Evolutionary conservation across 78 protist species (phyloP), one percentile per base, ranked within the genome.

Genomic region (Bigelowiella natans): DNA sequence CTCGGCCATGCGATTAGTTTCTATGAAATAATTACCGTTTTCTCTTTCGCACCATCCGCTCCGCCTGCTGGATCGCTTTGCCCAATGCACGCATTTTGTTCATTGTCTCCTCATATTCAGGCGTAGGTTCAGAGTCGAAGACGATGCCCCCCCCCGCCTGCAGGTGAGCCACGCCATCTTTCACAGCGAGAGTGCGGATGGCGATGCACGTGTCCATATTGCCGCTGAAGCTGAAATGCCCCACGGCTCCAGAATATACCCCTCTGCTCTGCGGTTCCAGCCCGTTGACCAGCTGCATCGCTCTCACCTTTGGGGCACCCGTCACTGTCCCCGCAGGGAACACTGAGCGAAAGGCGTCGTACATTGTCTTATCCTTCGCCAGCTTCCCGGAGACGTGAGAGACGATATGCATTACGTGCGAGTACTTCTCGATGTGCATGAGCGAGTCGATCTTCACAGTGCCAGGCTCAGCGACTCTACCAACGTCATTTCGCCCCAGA

Each of bases 391-490:
- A 2, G 89, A 29, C 89, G 38, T 2, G 31, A 7, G 85, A 36
- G 40, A 93, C 95, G 40, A 93, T 93, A 91, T 93, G 95, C 95
- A 93, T 93, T 38, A 93, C 95, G 36, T 93, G 95, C 29, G 85
- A 37, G 86, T 88, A 93, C 39, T 83, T 31, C 88, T 93, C 92
- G 82, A 93, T 89, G 37, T 39, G 86, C 95, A 93, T 93, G 82
- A 93, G 84, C 37, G 88, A 73, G 31, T 39, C 87, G 39, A 93
- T 91, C 83, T 83, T 18, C 39, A 39, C 86, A 7, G 86, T 88
- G 37, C 30, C 0, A 1, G 82, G 64, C 36, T 11, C n/a, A 36
- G 39, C 36, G 0, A 88, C 89, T 26, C 87, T 34, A 3, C 39
- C 36, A 28, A 84, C 26, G 26, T 84, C 36, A 34, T 84, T 84